Conservation (phyloP, 192 early-diverging fungal species). For the Entomortierella parvispora region DNA sequence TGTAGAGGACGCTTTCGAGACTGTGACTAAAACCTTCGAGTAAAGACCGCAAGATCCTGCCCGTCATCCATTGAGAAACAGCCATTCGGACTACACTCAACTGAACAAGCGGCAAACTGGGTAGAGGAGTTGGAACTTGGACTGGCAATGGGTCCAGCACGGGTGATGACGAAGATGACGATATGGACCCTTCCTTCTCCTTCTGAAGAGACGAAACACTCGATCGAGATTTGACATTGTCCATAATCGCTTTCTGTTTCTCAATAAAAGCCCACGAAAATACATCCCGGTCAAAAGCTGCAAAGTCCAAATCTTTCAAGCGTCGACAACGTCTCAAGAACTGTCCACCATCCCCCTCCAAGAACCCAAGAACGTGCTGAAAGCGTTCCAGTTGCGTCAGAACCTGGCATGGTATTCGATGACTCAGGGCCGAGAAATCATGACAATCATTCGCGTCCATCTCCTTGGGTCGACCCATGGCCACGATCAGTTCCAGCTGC, state of each 20-base stretch:
- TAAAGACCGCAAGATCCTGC: background rate
- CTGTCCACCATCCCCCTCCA: slow-evolving; percentile 6
- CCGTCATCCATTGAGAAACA: slow-evolving; percentile 16
- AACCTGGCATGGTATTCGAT: slow-evolving; percentile 1
- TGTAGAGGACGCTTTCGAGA: slow-evolving; percentile 10
- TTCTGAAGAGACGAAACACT: background rate
- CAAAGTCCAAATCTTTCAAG: slow-evolving; percentile 12
- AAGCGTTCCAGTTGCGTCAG: slow-evolving; percentile 8
- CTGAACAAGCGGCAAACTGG: background rate
- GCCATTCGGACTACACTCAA: slow-evolving; percentile 1
- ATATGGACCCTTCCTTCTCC: too few relatives aligned
- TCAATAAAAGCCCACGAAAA: slow-evolving; percentile 15
- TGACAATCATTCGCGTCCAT: slow-evolving; percentile 9
- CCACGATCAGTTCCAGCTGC: slow-evolving; percentile 1
- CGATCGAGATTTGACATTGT: background rate
- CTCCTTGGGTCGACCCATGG: background rate
- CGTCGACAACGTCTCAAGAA: slow-evolving; percentile 18
- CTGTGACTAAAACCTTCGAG: slow-evolving; percentile 16
- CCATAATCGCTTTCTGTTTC: background rate
- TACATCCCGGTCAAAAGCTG: slow-evolving; percentile 14
- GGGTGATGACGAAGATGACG: background rate
- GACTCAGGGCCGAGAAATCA: slow-evolving; percentile 4
- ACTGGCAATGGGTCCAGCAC: background rate
- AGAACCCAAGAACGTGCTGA: slow-evolving; percentile 10
- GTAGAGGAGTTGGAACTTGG: too few relatives aligned